Evolutionary conservation across 73 alveolate species (phyloP), one percentile per base, ranked within the genome.

Genomic region (Stentor roeselii): DNA sequence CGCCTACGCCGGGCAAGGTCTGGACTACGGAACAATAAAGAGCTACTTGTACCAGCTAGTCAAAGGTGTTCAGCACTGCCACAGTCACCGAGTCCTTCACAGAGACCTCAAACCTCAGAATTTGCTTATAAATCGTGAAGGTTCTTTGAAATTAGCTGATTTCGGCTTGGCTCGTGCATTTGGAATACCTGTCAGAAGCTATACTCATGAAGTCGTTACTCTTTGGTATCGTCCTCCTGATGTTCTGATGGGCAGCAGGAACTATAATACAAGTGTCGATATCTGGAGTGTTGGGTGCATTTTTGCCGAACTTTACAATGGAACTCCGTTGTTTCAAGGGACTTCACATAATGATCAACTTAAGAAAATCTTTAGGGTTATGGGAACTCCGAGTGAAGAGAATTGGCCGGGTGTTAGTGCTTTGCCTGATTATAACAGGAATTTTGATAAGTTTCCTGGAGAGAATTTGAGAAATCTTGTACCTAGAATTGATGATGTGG

Each of bases 281-380:
- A 95, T 96, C 32, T 94, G 99, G 98, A 86, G 97, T 75, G 92
- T 95, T 3, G 99, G 99, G 6, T 94, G 96, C 83, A 96, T 96
- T 4, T 95, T 96, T 86, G 96, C 82, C 59, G 99, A 96, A 88
- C 89, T 95, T 95, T 95, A 96, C 3, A 97, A 93, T 87, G 84
- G 91, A 78, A 92, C 88, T 82, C 98, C 98, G 35, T 92, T 96
- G 6, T 96, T 96, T 87, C 93, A 90, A 2, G 96, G 96, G 3
- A 85, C 82, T 41, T 85, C 83, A 0, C 91, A 92, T 76, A 78
- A 84, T 11, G 97, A 94, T 42, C 84, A 92, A 82, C 60, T 93
- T 37, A 91, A 89, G 78, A 86, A 86, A 85, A 94, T 94, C 32
- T 94, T 94, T 84, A 87, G 88, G 84, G 83, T 92, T 27, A 31